Conservation (phyloP, 139 green algal species). For the Bryopsis sp. region DNA sequence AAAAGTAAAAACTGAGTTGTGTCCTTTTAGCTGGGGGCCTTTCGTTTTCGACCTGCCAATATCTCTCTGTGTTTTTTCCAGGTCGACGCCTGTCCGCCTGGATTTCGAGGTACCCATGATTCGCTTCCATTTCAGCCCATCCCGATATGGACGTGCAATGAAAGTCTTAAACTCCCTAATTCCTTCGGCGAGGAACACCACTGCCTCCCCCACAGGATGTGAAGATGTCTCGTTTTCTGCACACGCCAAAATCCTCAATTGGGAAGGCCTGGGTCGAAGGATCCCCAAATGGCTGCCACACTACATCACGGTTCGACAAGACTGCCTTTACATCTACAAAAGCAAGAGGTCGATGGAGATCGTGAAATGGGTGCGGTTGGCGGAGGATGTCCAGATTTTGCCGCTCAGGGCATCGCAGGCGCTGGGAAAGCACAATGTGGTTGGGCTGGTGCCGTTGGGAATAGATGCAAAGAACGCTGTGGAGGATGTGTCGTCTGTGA, state of each 20-base stretch:
- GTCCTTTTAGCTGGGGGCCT: too few species aligned
- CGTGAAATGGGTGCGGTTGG: neutral
- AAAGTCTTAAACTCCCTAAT: conserved; percentile 24
- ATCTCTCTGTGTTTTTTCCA: too few species aligned
- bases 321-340: conserved; percentile 17
- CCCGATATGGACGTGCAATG: conserved; percentile 47
- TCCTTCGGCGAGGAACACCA: neutral
- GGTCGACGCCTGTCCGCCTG: neutral
- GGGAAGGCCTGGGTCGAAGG: conserved; percentile 16
- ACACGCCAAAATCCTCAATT: neutral
- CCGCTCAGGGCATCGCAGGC: neutral
- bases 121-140: conserved; percentile 60
- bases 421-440: conserved; percentile 17
- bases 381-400: neutral
- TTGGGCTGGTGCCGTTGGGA: conserved; percentile 14
- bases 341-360: conserved; percentile 7
- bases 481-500: neutral
- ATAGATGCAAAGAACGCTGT: conserved; percentile 7
- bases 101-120: conserved; percentile 20
- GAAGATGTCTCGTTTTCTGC: conserved; percentile 2
- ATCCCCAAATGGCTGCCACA: conserved; percentile 13
- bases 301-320: conserved; percentile 1
- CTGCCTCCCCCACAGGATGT: neutral
- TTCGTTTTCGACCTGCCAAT: too few species aligned
- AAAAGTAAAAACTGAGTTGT: too few species aligned